A percentile compares a stretch with the other conserved stretches of the same genome.
Evolutionary conservation across 2,329 filamentous ascomycete species (phyloP).

Genomic region (Fusarium oxysporum): DNA sequence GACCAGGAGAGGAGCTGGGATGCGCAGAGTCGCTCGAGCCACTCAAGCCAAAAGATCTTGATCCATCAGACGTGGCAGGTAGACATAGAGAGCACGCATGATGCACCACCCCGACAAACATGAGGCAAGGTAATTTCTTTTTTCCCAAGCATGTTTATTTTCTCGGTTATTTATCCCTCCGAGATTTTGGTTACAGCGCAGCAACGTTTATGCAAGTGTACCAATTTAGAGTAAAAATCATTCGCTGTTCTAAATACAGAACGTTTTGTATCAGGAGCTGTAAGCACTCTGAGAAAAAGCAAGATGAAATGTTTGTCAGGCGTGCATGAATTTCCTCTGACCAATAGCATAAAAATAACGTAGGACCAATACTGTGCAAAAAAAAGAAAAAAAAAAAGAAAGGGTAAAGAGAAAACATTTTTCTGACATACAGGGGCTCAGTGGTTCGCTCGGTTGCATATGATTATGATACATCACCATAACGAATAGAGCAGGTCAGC

Average conservation of each 20-base stretch:
- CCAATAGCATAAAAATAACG: background rate
- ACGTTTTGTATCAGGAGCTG: background rate
- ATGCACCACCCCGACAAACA: background rate
- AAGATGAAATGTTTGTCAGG: background rate
- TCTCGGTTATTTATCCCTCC: background rate
- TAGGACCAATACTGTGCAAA: too few species aligned
- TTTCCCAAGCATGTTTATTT: background rate
- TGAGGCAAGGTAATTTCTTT: conserved; percentile 1
- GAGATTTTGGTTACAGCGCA: conserved; percentile 3
- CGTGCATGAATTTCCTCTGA: conserved; percentile 4
- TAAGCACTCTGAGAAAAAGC: conserved; percentile 7
- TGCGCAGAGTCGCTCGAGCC: conserved; percentile 38
- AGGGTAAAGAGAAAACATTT: conserved; percentile 8
- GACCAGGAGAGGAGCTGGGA: conserved; percentile 24
- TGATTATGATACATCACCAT: conserved; percentile 12
- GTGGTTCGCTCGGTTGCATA: background rate
- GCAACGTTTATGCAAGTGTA: conserved; percentile 7
- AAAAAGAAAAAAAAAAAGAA: background rate
- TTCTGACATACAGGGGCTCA: conserved; percentile 1
- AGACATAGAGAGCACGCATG: conserved; percentile 39
- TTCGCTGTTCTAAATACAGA: background rate
- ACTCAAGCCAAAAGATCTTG: conserved; percentile 46
- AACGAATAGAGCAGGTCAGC: conserved; percentile 7
- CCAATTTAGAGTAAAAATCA: background rate
- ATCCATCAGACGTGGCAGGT: conserved; percentile 48